Evolutionary conservation across 495 filamentous ascomycete species (phyloP).

Genomic region (Penicillium flavigenum): DNA sequence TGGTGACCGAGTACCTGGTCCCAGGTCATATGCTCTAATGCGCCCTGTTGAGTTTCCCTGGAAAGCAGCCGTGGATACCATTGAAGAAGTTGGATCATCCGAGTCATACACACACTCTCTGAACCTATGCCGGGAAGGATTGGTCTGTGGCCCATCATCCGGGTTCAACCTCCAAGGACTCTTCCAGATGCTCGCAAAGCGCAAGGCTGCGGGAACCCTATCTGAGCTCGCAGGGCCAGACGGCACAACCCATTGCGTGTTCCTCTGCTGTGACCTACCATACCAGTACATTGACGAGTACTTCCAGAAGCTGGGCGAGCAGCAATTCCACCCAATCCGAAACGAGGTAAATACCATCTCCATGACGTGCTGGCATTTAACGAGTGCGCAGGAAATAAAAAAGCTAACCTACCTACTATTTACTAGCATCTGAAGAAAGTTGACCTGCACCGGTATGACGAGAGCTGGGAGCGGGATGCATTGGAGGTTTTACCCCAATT

Average conservation of each 20-base stretch:
- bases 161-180: constrained; percentile 58
- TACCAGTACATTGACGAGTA: constrained; percentile 64
- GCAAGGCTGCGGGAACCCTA: constrained; percentile 46
- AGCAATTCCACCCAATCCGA: constrained; percentile 54
- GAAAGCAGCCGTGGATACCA: constrained; percentile 51
- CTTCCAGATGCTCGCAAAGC: constrained; percentile 50
- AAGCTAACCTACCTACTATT: constrained; percentile 7
- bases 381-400: background rate
- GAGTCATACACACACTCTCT: constrained; percentile 56
- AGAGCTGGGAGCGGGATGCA: constrained; percentile 50
- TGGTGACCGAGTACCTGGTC: constrained; percentile 58
- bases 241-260: constrained; percentile 55
- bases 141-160: constrained; percentile 61
- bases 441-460: constrained; percentile 55
- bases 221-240: constrained; percentile 43
- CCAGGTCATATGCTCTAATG: constrained; percentile 53
- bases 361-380: constrained; percentile 3
- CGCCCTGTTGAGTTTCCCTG: constrained; percentile 57
- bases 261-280: constrained; percentile 61
- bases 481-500: constrained; percentile 40
- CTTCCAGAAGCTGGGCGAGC: constrained; percentile 52
- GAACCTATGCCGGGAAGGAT: constrained; percentile 54
- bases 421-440: constrained; percentile 46
- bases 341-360: constrained; percentile 47
- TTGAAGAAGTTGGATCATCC: constrained; percentile 54